Evolutionary conservation across 2,329 filamentous ascomycete genomes (phyloP).

Genomic region (Gaeumannomyces sp.): DNA sequence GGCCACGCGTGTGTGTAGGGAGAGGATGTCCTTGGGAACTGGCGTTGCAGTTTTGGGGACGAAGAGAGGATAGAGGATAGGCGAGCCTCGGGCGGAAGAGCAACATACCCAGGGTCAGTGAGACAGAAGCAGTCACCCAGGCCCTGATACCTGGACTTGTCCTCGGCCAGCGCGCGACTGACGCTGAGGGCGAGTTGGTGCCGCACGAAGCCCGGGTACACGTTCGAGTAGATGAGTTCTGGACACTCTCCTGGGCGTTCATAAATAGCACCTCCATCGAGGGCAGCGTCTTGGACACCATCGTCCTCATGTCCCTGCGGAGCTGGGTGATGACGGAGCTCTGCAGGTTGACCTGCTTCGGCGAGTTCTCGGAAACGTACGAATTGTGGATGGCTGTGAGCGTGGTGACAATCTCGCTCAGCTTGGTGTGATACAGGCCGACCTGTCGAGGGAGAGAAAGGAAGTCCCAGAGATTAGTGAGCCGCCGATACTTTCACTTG

Average conservation of each 20-base stretch:
- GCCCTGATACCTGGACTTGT: constrained; percentile 39
- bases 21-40: too few species aligned
- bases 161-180: constrained; percentile 18
- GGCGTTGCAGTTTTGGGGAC: not conserved
- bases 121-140: constrained; percentile 54
- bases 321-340: constrained; percentile 21
- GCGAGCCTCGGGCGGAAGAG: too few species aligned
- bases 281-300: constrained; percentile 24
- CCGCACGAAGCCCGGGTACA: constrained; percentile 41
- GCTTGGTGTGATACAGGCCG: constrained; percentile 30
- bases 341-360: constrained; percentile 23
- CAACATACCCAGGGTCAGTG: constrained; percentile 35
- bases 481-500: not conserved
- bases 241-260: constrained; percentile 29
- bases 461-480: not conserved
- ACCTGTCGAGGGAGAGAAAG: constrained; percentile 20
- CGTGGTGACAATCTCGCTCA: constrained; percentile 31
- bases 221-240: constrained; percentile 30
- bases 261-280: constrained; percentile 28
- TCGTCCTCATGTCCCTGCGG: constrained; percentile 19
- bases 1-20: too few species aligned
- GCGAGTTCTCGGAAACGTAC: constrained; percentile 17
- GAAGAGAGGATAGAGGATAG: not conserved
- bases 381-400: constrained; percentile 27
- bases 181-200: constrained; percentile 38